A percentile compares a stretch with the other conserved stretches of the same genome.
These are phyloP conservation scores for Dactylorhiza incarnata DNA, from an alignment of 106 monocot species.

Conservation along the genomic window DNA sequence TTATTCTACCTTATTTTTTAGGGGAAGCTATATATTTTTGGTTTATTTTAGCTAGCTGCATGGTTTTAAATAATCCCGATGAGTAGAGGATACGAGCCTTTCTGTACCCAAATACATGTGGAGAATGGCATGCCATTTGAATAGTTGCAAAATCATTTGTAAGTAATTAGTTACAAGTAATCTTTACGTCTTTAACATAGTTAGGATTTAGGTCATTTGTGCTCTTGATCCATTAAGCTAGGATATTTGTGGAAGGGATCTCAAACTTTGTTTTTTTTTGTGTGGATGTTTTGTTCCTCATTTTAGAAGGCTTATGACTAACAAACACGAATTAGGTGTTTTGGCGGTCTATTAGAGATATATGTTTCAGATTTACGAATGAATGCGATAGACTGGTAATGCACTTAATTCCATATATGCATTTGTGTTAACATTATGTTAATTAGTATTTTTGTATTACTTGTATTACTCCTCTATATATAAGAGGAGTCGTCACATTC, in stretches of 20 bases:
- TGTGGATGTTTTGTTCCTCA: not conserved
- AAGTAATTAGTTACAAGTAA: not conserved
- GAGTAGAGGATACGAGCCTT: not conserved
- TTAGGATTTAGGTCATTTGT: not conserved
- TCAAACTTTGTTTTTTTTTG: not conserved
- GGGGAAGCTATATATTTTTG: not conserved
- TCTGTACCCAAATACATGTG: not conserved
- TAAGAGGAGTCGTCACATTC: too few relatives aligned
- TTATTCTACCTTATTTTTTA: not conserved
- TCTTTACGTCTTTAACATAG: not conserved
- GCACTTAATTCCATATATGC: not conserved
- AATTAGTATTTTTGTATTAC: too few relatives aligned
- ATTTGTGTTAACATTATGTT: not conserved
- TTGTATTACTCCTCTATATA: too few relatives aligned
- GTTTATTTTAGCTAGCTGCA: not conserved
- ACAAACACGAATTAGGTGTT: not conserved
- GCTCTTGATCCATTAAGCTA: not conserved
- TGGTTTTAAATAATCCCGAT: not conserved
- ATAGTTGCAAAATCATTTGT: not conserved
- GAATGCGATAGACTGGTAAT: not conserved
- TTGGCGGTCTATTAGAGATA: not conserved
- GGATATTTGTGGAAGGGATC: not conserved
- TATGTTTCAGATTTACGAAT: not conserved
- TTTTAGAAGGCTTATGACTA: not conserved
- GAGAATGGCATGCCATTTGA: not conserved